Evolutionary conservation across 208 protist genomes (phyloP).

Genomic region (Trypanosoma congolense): DNA sequence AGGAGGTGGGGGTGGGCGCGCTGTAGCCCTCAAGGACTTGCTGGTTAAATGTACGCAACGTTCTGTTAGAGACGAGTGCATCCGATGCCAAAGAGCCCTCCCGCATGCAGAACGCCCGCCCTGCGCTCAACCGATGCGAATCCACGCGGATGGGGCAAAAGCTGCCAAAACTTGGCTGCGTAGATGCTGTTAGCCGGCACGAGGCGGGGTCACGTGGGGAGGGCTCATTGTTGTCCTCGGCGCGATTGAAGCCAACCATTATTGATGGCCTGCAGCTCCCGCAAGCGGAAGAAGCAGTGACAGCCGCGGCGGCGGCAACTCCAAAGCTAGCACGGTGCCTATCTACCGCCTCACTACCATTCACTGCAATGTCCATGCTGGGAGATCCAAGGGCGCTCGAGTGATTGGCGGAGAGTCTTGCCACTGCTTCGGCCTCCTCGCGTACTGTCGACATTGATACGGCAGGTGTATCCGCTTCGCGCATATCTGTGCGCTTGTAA

Average conservation of each 20-base stretch:
- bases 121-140: slow-evolving; percentile 14
- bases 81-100: slow-evolving; percentile 72
- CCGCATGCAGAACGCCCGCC: slow-evolving; percentile 26
- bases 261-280: slow-evolving; percentile 11
- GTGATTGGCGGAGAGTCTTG: slow-evolving; percentile 50
- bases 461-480: slow-evolving; percentile 83
- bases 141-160: slow-evolving; percentile 10
- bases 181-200: slow-evolving; percentile 25
- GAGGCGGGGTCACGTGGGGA: slow-evolving; percentile 15
- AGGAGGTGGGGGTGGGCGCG: slow-evolving; percentile 58
- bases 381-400: slow-evolving; percentile 4
- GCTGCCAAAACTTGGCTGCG: neutral
- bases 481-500: slow-evolving; percentile 60
- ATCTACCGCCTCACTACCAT: slow-evolving; percentile 5
- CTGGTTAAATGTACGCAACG: slow-evolving; percentile 68
- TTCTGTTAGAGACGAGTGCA: slow-evolving; percentile 74
- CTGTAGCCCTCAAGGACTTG: slow-evolving; percentile 40
- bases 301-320: slow-evolving; percentile 4
- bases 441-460: slow-evolving; percentile 53
- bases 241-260: slow-evolving; percentile 4
- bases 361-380: slow-evolving; percentile 9
- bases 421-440: slow-evolving; percentile 34
- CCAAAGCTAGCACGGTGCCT: neutral
- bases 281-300: neutral
- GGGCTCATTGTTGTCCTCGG: slow-evolving; percentile 15